These are phyloP conservation scores for Syzygium aqueum DNA, from an alignment of 345 rosid species.

Conservation along the genomic window DNA sequence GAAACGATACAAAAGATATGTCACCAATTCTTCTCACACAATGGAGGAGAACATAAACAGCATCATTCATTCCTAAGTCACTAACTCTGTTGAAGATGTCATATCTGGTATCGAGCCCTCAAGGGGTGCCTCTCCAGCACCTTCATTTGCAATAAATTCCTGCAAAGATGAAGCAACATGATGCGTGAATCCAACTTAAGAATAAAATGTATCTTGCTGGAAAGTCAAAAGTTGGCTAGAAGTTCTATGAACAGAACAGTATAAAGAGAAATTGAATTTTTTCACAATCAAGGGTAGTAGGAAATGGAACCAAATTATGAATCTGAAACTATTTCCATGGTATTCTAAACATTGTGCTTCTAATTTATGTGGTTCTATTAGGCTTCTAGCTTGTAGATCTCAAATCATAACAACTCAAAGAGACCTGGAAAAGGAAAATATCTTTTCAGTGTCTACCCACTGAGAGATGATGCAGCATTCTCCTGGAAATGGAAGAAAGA, in stretches of 20 bases:
- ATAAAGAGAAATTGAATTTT: neutral
- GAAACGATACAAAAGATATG: neutral
- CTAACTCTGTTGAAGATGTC: constrained; percentile 99
- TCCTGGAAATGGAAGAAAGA: neutral
- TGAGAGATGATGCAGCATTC: neutral
- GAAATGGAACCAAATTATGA: neutral
- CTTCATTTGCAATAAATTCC: constrained; percentile 90
- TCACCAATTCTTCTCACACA: neutral
- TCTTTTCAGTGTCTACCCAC: neutral
- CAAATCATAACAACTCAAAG: neutral
- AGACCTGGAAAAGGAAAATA: neutral
- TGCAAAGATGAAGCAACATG: constrained; percentile 6
- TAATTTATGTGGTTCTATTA: neutral
- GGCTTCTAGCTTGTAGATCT: neutral
- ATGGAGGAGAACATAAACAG: neutral
- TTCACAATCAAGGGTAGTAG: neutral
- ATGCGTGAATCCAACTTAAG: neutral
- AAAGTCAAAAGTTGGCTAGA: neutral
- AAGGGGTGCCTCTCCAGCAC: constrained; percentile 85
- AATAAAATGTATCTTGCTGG: neutral
- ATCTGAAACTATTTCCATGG: neutral
- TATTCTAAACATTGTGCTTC: neutral
- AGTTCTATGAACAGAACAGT: neutral
- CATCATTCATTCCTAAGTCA: constrained; percentile 1
- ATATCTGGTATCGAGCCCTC: constrained; percentile 99